Base-by-base conservation (phyloP, 345 rosid species). In the Combretum micranthum region DNA sequence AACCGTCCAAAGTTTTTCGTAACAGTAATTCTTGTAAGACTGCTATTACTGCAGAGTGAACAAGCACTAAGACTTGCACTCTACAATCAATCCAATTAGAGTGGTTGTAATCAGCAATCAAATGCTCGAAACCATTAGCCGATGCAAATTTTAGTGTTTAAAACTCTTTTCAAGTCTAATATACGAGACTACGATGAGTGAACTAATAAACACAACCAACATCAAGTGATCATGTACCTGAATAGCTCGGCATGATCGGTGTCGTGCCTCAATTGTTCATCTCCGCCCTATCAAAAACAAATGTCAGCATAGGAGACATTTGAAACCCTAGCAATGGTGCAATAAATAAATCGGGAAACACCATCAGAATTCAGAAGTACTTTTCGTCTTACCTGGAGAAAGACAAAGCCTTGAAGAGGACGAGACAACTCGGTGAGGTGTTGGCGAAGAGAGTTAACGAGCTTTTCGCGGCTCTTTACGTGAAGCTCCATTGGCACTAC, bases 181-280 rank as follows among this genome's bases (percentile, higher is more conserved):
- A 32, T 32, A 32, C 9, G 39, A 32, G 9, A 32, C 39, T 32
- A 7, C 39, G 9, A 8, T 25, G 19, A 44, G 15, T 4, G n/a
- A 44, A 48, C 4, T 12, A 21, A 25, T 20, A 20, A 57, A 22
- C 48, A 48, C 6, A 37, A 19, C n/a, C n/a, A 44, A 25, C 13
- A 12, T 15, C 22, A 14, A 12, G 6, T 32, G 42, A 60, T 47
- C 44, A 55, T 11, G 44, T 63, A 89, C 98, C 98, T 88, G 75
- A 91, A 91, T 61, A 88, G 88, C 63, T 91, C 96, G 18, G 68
- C 3, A 70, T 91, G 98, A 83, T 92, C 98, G 37, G 96, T 92
- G 72, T 93, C 87, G 68, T 88, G 75, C 3, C 96, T 92, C 49
- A 64, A 74, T 71, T 83, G 69, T 57, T 92, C 96, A 26, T 86